Evolutionary conservation across 345 rosid genomes (phyloP), one percentile per base, ranked within the genome.

Genomic region (Ceriops tagal): DNA sequence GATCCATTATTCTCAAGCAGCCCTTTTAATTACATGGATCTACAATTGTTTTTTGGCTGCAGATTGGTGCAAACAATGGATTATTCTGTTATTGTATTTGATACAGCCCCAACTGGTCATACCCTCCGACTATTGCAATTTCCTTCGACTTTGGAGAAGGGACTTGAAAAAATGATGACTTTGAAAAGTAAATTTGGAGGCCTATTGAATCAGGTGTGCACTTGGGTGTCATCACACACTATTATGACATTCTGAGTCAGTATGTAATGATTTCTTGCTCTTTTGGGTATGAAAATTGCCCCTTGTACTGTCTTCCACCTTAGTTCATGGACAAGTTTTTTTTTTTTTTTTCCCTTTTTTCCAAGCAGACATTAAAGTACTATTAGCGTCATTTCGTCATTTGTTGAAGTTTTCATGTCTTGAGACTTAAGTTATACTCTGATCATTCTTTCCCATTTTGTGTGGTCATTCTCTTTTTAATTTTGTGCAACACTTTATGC

Each of bases 41-140:
- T 51, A 51, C 27, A 37, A 35, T 52, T 32, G 22, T 62, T 62
- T 26, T 53, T 49, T 75, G 70, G 46, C 61, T 71, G 53, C 79
- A 92, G 98, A 82, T 83, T 96, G 95, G 97, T 92, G 79, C 98
- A 96, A 69, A 96, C 97, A 5, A 90, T 96, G 99, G 98, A 92
- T 73, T 96, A 96, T 82, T 92, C 96, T 24, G 87, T 86, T 73
- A 90, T 96, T 65, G 95, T 92, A 39, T 96, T 92, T 72, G 98
- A 96, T 80, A 96, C 99, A 20, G 98, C 99, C 78, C 99, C 99
- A 69, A 96, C 99, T 22, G 99, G 98, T 61, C 98, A 92, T 74
- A 96, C 99, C 26, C 97, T 96, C 63, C 88, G 97, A 57, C 85
- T 96, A 32, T 79, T 96, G 74, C 99, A 96, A 78, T 92, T 96